These are phyloP conservation scores for Fimicolochytrium jonesii DNA, from an alignment of 192 early-diverging fungal genomes.

Conservation along the genomic window DNA sequence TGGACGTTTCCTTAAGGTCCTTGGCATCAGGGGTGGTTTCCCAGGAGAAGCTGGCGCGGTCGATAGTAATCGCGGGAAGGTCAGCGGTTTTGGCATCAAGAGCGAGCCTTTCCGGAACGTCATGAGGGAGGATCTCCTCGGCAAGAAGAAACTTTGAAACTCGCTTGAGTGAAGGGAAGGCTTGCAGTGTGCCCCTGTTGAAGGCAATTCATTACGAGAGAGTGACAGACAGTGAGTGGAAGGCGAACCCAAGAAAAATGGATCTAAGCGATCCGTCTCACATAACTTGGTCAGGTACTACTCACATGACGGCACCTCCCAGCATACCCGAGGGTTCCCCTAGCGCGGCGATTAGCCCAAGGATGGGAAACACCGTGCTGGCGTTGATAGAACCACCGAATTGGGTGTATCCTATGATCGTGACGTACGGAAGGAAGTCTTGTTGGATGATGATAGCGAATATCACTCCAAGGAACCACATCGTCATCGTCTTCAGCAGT, in stretches of 20 bases:
- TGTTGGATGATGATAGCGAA: neutral
- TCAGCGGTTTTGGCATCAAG: neutral
- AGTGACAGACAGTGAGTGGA: too few species aligned
- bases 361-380: neutral
- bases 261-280: neutral
- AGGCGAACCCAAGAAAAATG: too few species aligned
- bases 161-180: too few species aligned
- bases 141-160: too few species aligned
- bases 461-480: neutral
- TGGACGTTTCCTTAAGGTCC: neutral
- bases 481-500: neutral
- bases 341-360: neutral
- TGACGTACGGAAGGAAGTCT: neutral
- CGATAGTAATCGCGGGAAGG: neutral
- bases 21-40: neutral
- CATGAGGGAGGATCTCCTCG: neutral
- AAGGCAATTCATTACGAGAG: neutral
- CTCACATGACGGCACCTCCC: neutral
- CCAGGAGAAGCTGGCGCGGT: slow-evolving; percentile 3
- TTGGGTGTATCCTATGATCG: neutral
- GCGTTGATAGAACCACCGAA: slow-evolving; percentile 4
- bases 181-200: too few species aligned
- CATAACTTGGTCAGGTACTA: neutral
- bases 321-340: neutral
- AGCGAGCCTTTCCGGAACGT: neutral